Base-by-base conservation (phyloP, 2,329 filamentous ascomycete genomes). In the Phialophora tarda region DNA sequence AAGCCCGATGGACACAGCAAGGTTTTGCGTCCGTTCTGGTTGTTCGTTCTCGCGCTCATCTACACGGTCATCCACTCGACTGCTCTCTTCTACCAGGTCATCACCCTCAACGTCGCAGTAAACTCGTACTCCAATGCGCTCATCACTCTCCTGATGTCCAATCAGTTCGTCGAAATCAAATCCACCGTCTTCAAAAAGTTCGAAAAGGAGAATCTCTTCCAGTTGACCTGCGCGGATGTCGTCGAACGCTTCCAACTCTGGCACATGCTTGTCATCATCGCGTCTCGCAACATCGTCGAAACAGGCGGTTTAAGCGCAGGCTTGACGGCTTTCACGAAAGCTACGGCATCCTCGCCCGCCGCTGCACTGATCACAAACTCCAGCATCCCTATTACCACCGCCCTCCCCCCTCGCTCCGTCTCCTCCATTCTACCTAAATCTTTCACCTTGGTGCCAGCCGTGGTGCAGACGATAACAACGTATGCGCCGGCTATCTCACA, bases 151-250 rank as follows among this genome's bases (percentile, higher is more conserved):
- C 83, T 99, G 1, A 87, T 99, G 76, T 97, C 93, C 6, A 99
- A 98, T 75, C 96, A 99, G 75, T 99, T 99, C 74, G 95, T 99
- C 51, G 95, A 99, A 80, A 97, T 99, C 83, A 99, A 99, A 76
- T 92, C 92, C 67, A 96, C 93, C 0, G 96, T 99, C 0, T 99
- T 99, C 83, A 98, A 99, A 81, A 95, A 94, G 67, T 96, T 98
- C 70, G 95, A 99, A 74, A 98, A 97, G 77, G 95, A 99, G 75
- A 98, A 97, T 71, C 82, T 97, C 0, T 99, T 99, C 76, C 95
- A 99, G 77, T 84, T 99, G 14, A 96, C 94, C 0, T 99, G 95
- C 71, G 94, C 95, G 3, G 95, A 99, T 76, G 90, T 99, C 38
- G 95, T 99, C 1, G 95, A 99, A 79, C 71, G 95, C 1, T 99